Conservation (phyloP, 768 basidiomycete species). For the Boletus huronensis region DNA sequence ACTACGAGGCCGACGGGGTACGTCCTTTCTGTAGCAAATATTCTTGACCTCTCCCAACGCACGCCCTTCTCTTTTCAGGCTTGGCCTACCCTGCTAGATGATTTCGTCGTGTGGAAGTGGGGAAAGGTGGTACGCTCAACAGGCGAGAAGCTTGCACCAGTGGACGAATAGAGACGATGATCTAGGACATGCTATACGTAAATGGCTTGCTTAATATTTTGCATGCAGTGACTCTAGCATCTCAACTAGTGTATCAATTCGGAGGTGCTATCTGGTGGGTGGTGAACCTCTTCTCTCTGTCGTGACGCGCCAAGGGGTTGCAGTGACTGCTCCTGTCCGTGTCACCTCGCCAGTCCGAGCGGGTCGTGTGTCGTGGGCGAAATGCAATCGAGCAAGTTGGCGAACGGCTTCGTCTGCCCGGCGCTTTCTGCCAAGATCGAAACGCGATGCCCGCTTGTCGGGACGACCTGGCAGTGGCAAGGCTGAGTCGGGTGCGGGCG, state of each 20-base stretch:
- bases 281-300: not conserved
- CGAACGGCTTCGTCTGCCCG: slow-evolving; percentile 5
- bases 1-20: slow-evolving; percentile 78
- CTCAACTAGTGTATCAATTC: slow-evolving; percentile 1
- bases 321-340: not conserved
- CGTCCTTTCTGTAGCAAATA: slow-evolving; percentile 25
- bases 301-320: not conserved
- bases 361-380: slow-evolving; percentile 10
- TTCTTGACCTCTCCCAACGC: not conserved
- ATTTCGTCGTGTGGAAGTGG: slow-evolving; percentile 70
- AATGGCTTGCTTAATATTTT: slow-evolving; percentile 16
- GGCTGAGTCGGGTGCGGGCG: not conserved
- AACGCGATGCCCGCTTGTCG: slow-evolving; percentile 19
- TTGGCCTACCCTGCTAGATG: slow-evolving; percentile 81
- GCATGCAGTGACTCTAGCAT: slow-evolving; percentile 11
- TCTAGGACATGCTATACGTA: slow-evolving; percentile 9
- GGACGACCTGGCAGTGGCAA: not conserved
- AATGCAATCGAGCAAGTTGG: slow-evolving; percentile 20
- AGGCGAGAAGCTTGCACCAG: not conserved
- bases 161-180: slow-evolving; percentile 6
- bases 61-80: slow-evolving; percentile 42
- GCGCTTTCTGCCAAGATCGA: slow-evolving; percentile 21
- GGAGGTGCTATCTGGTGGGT: not conserved
- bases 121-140: slow-evolving; percentile 11
- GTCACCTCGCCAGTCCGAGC: slow-evolving; percentile 3